Evolutionary conservation across 176 grass and related monocot species (phyloP).

Genomic region (Oryza nivara): DNA sequence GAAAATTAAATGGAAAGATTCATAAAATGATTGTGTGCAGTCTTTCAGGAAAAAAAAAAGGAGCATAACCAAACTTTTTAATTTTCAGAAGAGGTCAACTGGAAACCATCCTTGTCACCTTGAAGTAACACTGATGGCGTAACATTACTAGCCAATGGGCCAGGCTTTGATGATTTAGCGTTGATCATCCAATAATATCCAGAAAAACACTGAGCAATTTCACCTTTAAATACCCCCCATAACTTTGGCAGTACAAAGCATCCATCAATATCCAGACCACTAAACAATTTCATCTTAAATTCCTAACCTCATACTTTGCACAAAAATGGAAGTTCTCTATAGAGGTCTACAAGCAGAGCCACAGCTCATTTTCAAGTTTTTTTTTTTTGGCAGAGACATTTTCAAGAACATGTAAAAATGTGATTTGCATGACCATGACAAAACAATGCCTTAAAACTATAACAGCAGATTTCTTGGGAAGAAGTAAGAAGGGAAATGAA

Average conservation of each 20-base stretch:
- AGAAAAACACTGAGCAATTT: conserved; percentile 15
- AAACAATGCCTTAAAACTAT: conserved; percentile 31
- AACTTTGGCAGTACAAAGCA: neutral
- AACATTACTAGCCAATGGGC: neutral
- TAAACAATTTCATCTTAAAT: neutral
- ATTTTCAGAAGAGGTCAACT: conserved; percentile 9
- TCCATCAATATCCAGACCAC: neutral
- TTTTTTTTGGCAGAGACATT: neutral
- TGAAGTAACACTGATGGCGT: neutral
- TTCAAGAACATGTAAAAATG: conserved; percentile 25
- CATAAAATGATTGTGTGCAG: conserved; percentile 2
- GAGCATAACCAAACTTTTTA: neutral
- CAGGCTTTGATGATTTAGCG: neutral
- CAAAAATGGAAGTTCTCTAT: neutral
- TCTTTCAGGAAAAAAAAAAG: neutral
- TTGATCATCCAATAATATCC: neutral
- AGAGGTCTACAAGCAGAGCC: neutral
- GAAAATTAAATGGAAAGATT: conserved; percentile 31
- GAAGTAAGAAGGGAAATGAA: conserved; percentile 13
- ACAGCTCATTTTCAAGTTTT: neutral
- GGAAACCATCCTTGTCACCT: neutral
- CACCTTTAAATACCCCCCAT: neutral
- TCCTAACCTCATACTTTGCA: neutral
- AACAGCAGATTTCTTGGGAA: conserved; percentile 1
- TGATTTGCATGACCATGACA: neutral